Percentiles rank a stretch among this genome's conserved stretches.
phyloP scores from a whole-genome alignment of 2,329 filamentous ascomycete genomes.

The Neofusicoccum sp. region DNA sequence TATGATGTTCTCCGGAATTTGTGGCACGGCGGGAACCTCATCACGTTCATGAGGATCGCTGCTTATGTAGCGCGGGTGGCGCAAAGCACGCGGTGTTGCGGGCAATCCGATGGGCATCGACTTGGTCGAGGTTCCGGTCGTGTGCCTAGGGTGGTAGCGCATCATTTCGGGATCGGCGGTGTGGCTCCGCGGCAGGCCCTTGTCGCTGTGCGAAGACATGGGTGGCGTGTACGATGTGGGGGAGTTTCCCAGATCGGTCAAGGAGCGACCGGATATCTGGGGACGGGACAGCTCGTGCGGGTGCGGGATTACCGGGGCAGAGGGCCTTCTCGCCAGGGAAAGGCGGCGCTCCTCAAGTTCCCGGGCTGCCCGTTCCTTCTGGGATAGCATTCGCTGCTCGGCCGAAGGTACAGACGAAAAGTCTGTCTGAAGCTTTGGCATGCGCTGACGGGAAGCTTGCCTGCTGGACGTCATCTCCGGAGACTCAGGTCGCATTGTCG shows the following conservation, averaged over 20 bases:
- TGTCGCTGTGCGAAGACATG: slow-evolving; percentile 37
- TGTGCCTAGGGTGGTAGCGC: slow-evolving; percentile 36
- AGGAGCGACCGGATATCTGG: slow-evolving; percentile 35
- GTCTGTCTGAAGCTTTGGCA: slow-evolving; percentile 28
- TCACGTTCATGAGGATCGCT: slow-evolving; percentile 55
- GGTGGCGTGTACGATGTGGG: slow-evolving; percentile 42
- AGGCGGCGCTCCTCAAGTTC: slow-evolving; percentile 87
- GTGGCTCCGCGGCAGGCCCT: slow-evolving; percentile 58
- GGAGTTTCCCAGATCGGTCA: slow-evolving; percentile 47
- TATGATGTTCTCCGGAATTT: slow-evolving; percentile 55
- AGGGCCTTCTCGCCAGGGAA: slow-evolving; percentile 78
- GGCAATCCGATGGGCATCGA: slow-evolving; percentile 73
- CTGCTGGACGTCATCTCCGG: slow-evolving; percentile 29
- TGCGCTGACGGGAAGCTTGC: slow-evolving; percentile 15
- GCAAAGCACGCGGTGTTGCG: slow-evolving; percentile 89
- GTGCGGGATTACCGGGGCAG: slow-evolving; percentile 77
- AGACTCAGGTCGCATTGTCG: slow-evolving; percentile 34
- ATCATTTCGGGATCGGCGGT: slow-evolving; percentile 63
- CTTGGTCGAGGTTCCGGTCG: slow-evolving; percentile 48
- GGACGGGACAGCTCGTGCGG: slow-evolving; percentile 58
- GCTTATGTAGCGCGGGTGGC: slow-evolving; percentile 71
- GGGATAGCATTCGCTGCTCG: slow-evolving; percentile 35
- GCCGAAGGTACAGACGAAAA: slow-evolving; percentile 19
- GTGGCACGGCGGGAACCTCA: slow-evolving; percentile 56
- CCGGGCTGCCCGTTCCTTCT: slow-evolving; percentile 60